Base-by-base conservation (phyloP, 805 yeast species). In the Barnettozyma pratensis region DNA sequence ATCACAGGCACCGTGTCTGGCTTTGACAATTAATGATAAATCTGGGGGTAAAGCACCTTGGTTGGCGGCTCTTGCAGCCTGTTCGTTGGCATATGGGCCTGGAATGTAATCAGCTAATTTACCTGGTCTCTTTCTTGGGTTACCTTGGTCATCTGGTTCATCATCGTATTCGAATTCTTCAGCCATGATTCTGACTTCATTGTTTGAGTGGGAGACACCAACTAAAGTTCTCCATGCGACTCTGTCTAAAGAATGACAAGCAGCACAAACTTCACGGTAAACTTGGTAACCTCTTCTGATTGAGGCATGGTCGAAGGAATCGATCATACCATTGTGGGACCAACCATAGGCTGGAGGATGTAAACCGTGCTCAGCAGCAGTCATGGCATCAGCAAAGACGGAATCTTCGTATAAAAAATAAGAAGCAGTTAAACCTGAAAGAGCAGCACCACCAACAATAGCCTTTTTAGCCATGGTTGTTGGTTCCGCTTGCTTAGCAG, bases 11-110 rank as follows among this genome's bases (percentile, higher is more conserved):
- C 98, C 97, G 75, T 94, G 98, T 80, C 99, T 87, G 59, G 99
- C 98, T 81, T 92, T 92, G 71, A 92, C 95, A 65, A 94, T 89
- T 71, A 94, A 79, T 37, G 97, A 90, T 67, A 94, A 82, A 76
- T 94, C 99, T 52, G 99, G 99, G 56, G 99, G 99, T 59, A 87
- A 79, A 55, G 99, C 97, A 74, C 99, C 99, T 77, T 89, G 97
- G 80, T 94, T 94, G 55, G 96, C 97, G 59, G 98, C 97, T 78
- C 99, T 88, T 44, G 99, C 99, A 56, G 98, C 98, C 77, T 94
- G 95, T 73, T 94, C 99, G 70, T 94, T 94, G 58, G 89, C 88
- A 71, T 94, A 94, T 50, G 99, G 99, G 56, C 87, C 88, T 60
- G 96, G 98, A 58, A 94, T 76, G 72, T 85, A 80, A 74, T 94